Base-by-base conservation (phyloP, 306 rosid genomes). In the Arachis stenosperma region DNA sequence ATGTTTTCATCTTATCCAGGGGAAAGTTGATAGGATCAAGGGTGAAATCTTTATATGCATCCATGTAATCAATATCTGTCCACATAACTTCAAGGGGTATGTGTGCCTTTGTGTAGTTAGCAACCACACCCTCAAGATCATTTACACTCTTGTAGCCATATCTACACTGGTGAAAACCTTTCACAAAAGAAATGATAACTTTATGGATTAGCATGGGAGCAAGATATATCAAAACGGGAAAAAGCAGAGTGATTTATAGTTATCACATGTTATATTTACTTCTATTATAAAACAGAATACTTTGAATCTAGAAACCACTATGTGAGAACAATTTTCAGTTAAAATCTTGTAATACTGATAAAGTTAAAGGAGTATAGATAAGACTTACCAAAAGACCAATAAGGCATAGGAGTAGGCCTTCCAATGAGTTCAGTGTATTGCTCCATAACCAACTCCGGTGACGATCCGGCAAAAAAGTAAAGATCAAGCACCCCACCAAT, bases 21-120 rank as follows among this genome's bases (percentile, higher is more conserved):
- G 98, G 96, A 76, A 87, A 93, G 86, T 93, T 89, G 62, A 89
- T 66, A 50, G 94, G 98, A 76, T 93, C 97, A 65, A 93, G 84
- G 41, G 97, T 90, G 71, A 93, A 93, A 76, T 89, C 94, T 84
- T 93, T 93, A 65, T 64, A 86, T 29, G 75, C 92, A 81, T 90
- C 97, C 98, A 90, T 93, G 87, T 93, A 90, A 81, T 93, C 97
- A 78, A 93, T 90, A 75, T 93, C 97, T 9, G 98, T 90, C 97
- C 98, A 93, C 79, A 89, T 86, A 42, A 87, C 97, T 89, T 93
- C 98, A 7, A 93, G 97, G 60, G 96, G 98, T 76, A 93, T 90
- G 1, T 17, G 8, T 9, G 92, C 87, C 74, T 88, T 87, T 61
- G 92, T 79, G 67, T 93, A 90, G 72, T 87, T 86, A 65, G 89